Base-by-base conservation (phyloP, 2,329 filamentous ascomycete species). In the Sporothrix inflata region DNA sequence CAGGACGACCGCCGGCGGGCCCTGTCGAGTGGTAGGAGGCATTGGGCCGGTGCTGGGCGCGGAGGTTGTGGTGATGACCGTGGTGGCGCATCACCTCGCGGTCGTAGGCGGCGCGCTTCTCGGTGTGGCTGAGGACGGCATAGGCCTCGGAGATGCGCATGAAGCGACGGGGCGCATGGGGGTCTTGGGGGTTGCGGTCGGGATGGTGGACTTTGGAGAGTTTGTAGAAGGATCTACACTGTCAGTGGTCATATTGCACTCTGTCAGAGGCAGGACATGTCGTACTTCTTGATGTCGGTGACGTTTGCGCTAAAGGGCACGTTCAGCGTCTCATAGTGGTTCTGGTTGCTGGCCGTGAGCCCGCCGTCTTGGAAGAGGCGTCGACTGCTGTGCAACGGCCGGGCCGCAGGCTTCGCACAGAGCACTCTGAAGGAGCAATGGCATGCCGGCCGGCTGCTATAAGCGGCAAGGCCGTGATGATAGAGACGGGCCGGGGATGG, bases 131-230 rank as follows among this genome's bases (percentile, higher is more conserved):
- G 73, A 98, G 91, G 60, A 92, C 82, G 72, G 89, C 85, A 85
- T 97, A 98, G 76, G 94, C 94, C 79, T 96, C 92, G 79, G 89
- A 92, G 79, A 98, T 91, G 76, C 89, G 87, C 81, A 94, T 89
- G 85, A 97, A 99, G 79, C 91, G 92, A 72, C 88, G 83, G 4
- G 90, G 85, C 74, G 94, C 92, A 73, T 83, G 79, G 4, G 92
- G 91, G 81, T 97, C 91, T 76, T 87, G 79, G 73, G 87, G 93
- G 85, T 98, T 97, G 79, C 90, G 90, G 85, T 99, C 96, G 0
- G 96, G 96, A 82, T 99, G 96, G 86, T 97, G 91, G 70, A 87
- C 84, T 83, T 98, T 97, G 79, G 94, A 97, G 80, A 98, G 92
- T 74, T 87, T 83, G 86, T 98, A 98, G 88, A 98, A 99, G 76